phyloP scores from a whole-genome alignment of 306 rosid genomes.

The Sophora flavescens region DNA sequence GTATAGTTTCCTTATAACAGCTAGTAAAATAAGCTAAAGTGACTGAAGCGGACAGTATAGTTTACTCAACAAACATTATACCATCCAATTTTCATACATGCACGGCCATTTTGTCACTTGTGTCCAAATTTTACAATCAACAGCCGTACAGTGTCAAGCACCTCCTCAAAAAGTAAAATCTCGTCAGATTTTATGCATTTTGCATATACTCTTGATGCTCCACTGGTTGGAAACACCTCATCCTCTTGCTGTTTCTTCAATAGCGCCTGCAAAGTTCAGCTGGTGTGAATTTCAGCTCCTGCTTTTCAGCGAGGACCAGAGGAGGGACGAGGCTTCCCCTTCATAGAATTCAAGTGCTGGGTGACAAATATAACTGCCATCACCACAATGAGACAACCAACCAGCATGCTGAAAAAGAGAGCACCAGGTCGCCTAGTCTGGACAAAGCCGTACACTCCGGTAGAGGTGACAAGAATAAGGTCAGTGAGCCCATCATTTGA shows the following conservation, averaged over 20 bases:
- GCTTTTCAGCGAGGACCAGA: constrained; percentile 58
- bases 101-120: constrained; percentile 21
- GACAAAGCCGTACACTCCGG: constrained; percentile 89
- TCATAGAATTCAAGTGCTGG: constrained; percentile 87
- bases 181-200: constrained; percentile 33
- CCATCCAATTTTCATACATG: constrained; percentile 46
- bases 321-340: constrained; percentile 87
- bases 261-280: constrained; percentile 35
- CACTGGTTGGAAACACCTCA: constrained; percentile 20
- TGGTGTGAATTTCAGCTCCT: constrained; percentile 25
- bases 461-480: constrained; percentile 83
- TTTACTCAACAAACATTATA: constrained; percentile 25
- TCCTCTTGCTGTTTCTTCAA: constrained; percentile 20
- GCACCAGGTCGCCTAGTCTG: constrained; percentile 99
- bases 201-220: constrained; percentile 9
- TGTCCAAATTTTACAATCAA: constrained; percentile 40
- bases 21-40: constrained; percentile 16
- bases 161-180: constrained; percentile 24
- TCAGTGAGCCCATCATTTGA: constrained; percentile 96
- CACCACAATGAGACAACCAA: constrained; percentile 89
- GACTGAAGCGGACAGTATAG: not conserved
- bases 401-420: constrained; percentile 92
- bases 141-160: constrained; percentile 5
- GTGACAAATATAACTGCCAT: constrained; percentile 93
- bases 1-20: constrained; percentile 29